Evolutionary conservation across 2,329 filamentous ascomycete species (phyloP).

Genomic region (Pseudogymnoascus sp.): DNA sequence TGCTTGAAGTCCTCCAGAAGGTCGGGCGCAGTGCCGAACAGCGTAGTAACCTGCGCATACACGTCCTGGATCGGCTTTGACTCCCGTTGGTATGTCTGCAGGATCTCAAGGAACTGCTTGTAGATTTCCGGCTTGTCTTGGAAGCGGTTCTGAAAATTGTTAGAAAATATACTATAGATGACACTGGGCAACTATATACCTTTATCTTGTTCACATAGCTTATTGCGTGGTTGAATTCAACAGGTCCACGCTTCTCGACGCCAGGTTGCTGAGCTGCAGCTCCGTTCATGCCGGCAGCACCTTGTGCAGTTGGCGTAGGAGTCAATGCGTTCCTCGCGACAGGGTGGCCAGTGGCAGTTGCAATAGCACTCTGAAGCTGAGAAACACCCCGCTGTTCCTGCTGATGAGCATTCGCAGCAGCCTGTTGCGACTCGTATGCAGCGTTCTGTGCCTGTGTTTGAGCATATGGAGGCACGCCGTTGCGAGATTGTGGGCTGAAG

Average conservation of each 20-base stretch:
- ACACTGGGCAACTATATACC: conserved; percentile 43
- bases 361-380: conserved; percentile 55
- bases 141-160: conserved; percentile 72
- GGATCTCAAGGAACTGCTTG: conserved; percentile 96
- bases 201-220: conserved; percentile 99
- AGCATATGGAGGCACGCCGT: conserved; percentile 37
- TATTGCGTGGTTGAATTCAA: conserved; percentile 98
- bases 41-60: conserved; percentile 87
- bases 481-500: conserved; percentile 51
- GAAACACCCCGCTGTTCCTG: conserved; percentile 59
- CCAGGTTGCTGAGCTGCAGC: conserved; percentile 49
- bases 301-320: conserved; percentile 47
- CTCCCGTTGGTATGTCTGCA: conserved; percentile 96
- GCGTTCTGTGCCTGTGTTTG: conserved; percentile 31
- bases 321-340: conserved; percentile 48
- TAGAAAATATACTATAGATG: conserved; percentile 10
- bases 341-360: conserved; percentile 30
- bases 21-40: conserved; percentile 90
- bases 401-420: conserved; percentile 41
- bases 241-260: conserved; percentile 81
- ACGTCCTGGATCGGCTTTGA: conserved; percentile 98
- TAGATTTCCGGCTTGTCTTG: conserved; percentile 96
- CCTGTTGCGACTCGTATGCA: conserved; percentile 34
- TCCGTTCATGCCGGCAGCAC: conserved; percentile 54
- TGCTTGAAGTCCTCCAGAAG: conserved; percentile 98